Base-by-base conservation (phyloP, 1,139 yeast species). In the Candida sp. region DNA sequence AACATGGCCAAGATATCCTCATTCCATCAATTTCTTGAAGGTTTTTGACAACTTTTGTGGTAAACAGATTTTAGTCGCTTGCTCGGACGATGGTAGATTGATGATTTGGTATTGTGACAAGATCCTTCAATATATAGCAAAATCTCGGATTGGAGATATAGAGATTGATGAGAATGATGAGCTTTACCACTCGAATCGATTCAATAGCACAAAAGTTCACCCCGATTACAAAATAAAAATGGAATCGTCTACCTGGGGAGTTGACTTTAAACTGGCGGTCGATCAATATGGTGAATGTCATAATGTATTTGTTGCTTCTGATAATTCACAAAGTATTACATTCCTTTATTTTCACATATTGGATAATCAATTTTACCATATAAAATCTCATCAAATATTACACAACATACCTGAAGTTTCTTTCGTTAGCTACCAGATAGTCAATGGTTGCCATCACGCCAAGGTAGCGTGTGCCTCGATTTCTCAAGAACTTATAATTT, bases 181-280 rank as follows among this genome's bases (percentile, higher is more conserved):
- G 5, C 33, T 8, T 33, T 35, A 34, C 8, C 29, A n/a, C 33
- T 43, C 35, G 33, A 48, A 43, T 23, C 42, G 52, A 11, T 52
- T 54, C 37, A 49, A 40, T 41, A 57, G 58, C 1, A 37, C 59
- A n/a, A 55, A 53, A 33, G 47, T 63, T 22, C 50, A 55, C 7
- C 74, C 82, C 0, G 70, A 65, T 41, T 63, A 66, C 39, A 61
- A 60, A 21, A 42, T 82, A 5, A 64, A 66, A 30, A 50, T 73
- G 44, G 65, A 64, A 29, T 60, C 77, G 1, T 81, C 88, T 0
- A 79, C 76, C 0, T 85, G 93, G 93, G 90, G 90, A 0, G 56
- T 82, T 21, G 87, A 81, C 51, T 60, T 68, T 39, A 41, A 53
- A 23, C 43, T 54, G 1, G 62, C 59, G 42, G 19, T 33, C 2